Base-by-base conservation (phyloP, 495 filamentous ascomycete species). In the Podospora pseudoanserina region DNA sequence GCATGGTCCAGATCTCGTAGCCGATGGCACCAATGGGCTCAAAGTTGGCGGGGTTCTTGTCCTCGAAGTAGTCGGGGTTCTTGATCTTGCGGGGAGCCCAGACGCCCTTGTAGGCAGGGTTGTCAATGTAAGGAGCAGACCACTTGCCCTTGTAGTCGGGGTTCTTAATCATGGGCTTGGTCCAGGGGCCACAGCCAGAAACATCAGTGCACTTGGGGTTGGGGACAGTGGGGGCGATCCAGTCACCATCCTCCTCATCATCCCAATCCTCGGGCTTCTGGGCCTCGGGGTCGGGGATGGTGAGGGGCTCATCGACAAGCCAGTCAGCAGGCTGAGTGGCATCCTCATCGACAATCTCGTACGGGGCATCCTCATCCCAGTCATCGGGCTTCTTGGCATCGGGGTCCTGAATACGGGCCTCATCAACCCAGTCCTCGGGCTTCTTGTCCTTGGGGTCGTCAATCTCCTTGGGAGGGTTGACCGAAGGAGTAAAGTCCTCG, bases 1-100 rank as follows among this genome's bases (percentile, higher is more conserved):
- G 95, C 95, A 99, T 99, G 74, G 96, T 98, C 95, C 95, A 99
- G 82, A 99, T 92, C 82, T 98, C 96, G 74, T 97, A 97, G 73
- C 95, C 94, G 83, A 97, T 92, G 84, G 94, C 96, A 70, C 96
- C 96, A 80, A 99, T 98, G 66, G 95, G 93, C 85, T 99, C 96
- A 72, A 99, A 89, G 87, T 96, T 94, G 76, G 95, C 85, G 34
- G 96, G 96, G 60, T 87, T 90, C 89, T 97, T 97, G 87, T 98
- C 96, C 86, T 99, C 96, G 72, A 88, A 99, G 87, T 91, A 99
- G 78, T 89, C 86, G 59, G 96, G 96, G 89, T 99, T 99, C 81
- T 90, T 83, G 74, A 98, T 97, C 90, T 97, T 97, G 80, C 89
- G 88, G 73, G 95, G 94, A 74, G 88, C 87, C 96, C 96, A 99